Base-by-base conservation (phyloP, 2,329 filamentous ascomycete genomes). In the Fusarium redolens region DNA sequence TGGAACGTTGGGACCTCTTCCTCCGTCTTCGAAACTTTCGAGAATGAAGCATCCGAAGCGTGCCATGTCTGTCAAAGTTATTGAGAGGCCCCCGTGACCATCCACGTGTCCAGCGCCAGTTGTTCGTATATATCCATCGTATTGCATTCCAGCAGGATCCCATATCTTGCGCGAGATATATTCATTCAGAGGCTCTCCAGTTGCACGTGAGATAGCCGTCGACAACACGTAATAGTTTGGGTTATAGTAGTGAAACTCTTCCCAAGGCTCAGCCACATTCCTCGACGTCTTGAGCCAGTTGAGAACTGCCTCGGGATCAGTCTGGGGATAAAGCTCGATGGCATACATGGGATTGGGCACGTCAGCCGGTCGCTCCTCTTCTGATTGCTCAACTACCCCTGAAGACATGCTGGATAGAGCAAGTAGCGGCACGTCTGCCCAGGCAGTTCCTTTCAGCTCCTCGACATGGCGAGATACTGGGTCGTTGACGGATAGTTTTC, bases 231-330 rank as follows among this genome's bases (percentile, higher is more conserved):
- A 72, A 22, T 69, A 74, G 56, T 74, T 74, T 0, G 71, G 71
- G 31, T 74, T 74, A 45, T 74, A 74, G 37, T 74, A 74, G 15
- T 74, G 71, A n/a, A 74, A 74, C 57, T 74, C 71, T 9, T 74
- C 44, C 71, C 68, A 74, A 4, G 71, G 71, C 18, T 74, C 57
- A 17, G 68, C 68, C 14, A 74, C 68, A 3, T 74, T 74, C 14
- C 43, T 62, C 9, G 72, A 58, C 0, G 68, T 74, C 47, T 57
- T 65, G 7, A 74, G 54, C 71, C 71, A 74, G 7, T 69, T 48
- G 5, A 72, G 35, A 4, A 74, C 71, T 4, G 48, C 64, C 3
- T 72, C 30, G 7, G 68, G 61, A 7, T 74, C 64, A 1, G 28
- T 40, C 14, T 59, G 68, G 1, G 71, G 71, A 18, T 74, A 74